Base-by-base conservation (phyloP, 805 yeast species). In the Diddensiella caesifluorescens region DNA sequence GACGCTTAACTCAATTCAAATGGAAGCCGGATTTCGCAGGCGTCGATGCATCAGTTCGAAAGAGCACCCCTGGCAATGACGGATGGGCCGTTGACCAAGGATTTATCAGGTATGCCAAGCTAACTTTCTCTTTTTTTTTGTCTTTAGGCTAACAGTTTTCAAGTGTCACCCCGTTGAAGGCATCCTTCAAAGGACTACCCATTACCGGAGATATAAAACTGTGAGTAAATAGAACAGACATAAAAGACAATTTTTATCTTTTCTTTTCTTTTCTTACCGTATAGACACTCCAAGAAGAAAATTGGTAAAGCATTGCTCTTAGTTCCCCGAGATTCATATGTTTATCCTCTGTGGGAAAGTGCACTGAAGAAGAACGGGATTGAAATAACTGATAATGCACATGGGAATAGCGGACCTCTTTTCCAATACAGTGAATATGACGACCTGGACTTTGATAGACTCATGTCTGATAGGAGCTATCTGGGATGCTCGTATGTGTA, bases 381-480 rank as follows among this genome's bases (percentile, higher is more conserved):
- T 6, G n/a, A 5, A 4, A 19, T 28, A 22, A 25, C 12, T 10
- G 33, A 38, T 22, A 35, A 18, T 18, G 27, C 22, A 3, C 6
- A 47, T 9, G 45, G 50, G 12, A 41, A 59, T 13, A 35, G 45
- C 0, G 46, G 46, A 0, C 74, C 69, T 47, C 61, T 77, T 0
- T 79, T 85, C 53, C 95, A 87, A 46, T 88, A 78, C 59, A 89
- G 87, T 15, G 97, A 90, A 41, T 90, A 90, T 60, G 98, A 90
- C 58, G 87, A 83, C 36, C 63, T 88, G 18, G 84, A 89, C 55
- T 74, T 88, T 55, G 97, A 89, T 52, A 60, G 73, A 45, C 53
- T 81, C 25, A 65, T 68, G 53, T 42, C 61, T 15, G 59, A 67
- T 19, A 67, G 72, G 29, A 64, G 67, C 21, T 89, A 88, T 60